Evolutionary conservation across 2,329 filamentous ascomycete species (phyloP), one percentile per base, ranked within the genome.

Genomic region (Rhinocladiella similis): DNA sequence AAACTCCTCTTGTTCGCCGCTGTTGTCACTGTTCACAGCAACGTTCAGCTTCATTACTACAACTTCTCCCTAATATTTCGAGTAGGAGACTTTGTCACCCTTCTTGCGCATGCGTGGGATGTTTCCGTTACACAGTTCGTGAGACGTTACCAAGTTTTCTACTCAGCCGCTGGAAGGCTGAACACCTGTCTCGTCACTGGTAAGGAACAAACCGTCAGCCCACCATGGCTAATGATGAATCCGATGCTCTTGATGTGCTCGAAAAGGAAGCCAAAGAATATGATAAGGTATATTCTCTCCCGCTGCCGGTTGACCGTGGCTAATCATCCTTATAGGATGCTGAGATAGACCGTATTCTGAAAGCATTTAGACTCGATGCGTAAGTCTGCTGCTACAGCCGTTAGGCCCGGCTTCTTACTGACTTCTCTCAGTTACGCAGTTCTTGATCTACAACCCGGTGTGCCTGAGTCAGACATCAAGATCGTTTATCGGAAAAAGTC

Each of bases 391-490:
- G 10, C 29, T 33, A 12, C 43, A 19, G 18, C 42, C 5, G 33
- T 50, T 18, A 42, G 19, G 13, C 48, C 29, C 29, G 42, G 29
- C 53, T 54, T 22, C 47, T 18, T 33, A 46, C 57, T 55, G 48
- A 67, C 46, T 22, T 50, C 22, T 25, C 43, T 22, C 60, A 90
- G 87, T 66, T 99, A 99, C 73, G 90, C 93, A 49, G 91, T 99
- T 47, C 87, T 99, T 45, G 94, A 95, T 73, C 88, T 99, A 45
- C 91, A 96, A 72, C 94, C 94, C 3, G 94, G 94, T 70, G 91
- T 97, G 18, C 86, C 94, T 54, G 93, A 97, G 67, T 92, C 90
- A 57, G 94, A 97, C 76, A 97, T 99, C 80, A 97, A 97, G 76
- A 80, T 87, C 66, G 84, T 84, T 65, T 99, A 97, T 77, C 92